Evolutionary conservation across 2,329 filamentous ascomycete species (phyloP).

Genomic region (Thelonectria discophora): DNA sequence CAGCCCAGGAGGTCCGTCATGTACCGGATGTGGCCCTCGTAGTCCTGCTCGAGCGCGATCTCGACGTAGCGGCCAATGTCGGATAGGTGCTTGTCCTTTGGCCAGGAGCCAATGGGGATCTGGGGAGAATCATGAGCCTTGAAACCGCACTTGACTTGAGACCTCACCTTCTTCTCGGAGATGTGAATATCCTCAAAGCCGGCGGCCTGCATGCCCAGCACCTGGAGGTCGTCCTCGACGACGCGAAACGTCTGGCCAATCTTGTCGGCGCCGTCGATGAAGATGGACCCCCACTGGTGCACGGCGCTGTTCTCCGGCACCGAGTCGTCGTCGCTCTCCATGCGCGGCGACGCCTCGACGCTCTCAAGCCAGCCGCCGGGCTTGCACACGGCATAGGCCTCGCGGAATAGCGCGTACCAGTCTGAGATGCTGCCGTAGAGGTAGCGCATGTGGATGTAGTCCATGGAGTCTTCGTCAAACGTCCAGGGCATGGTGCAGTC

Average conservation of each 20-base stretch:
- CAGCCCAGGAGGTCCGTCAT: constrained; percentile 35
- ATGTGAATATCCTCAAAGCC: constrained; percentile 23
- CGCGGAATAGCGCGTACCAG: constrained; percentile 24
- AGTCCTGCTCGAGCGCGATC: constrained; percentile 32
- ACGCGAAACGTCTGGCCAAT: constrained; percentile 28
- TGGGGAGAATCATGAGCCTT: neutral
- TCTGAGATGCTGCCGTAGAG: constrained; percentile 28
- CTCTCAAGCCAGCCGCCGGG: constrained; percentile 30
- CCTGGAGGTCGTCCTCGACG: constrained; percentile 28
- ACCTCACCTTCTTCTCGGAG: constrained; percentile 21
- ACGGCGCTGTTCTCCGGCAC: constrained; percentile 29
- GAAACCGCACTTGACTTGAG: neutral
- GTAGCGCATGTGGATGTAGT: constrained; percentile 34
- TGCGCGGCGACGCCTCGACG: constrained; percentile 24
- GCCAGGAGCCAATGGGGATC: constrained; percentile 32
- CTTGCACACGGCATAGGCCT: constrained; percentile 23
- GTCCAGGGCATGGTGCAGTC: constrained; percentile 36
- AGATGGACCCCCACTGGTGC: constrained; percentile 35
- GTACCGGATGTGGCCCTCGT: constrained; percentile 33
- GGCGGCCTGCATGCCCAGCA: constrained; percentile 21
- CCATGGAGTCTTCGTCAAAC: constrained; percentile 20
- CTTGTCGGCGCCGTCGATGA: constrained; percentile 26
- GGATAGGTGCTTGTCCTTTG: constrained; percentile 14
- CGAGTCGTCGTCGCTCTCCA: constrained; percentile 26
- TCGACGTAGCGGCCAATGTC: constrained; percentile 30